Evolutionary conservation across 768 basidiomycete species (phyloP).

Genomic region (Mycena pura): DNA sequence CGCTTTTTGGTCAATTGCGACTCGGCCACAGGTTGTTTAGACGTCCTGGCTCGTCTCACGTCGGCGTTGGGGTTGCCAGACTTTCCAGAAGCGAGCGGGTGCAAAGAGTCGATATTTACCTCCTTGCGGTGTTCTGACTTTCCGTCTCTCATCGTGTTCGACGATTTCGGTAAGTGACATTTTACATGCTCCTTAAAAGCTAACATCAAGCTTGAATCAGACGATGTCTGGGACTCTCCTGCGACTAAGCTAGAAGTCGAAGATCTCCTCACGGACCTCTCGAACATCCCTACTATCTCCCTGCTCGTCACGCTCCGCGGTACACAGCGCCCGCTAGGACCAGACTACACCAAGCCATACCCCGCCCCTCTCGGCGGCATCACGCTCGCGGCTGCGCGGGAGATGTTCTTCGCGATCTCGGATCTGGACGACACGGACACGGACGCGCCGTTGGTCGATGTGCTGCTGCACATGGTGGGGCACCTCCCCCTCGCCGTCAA

Average conservation of each 20-base stretch:
- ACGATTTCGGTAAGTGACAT: constrained; percentile 15
- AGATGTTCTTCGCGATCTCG: constrained; percentile 23
- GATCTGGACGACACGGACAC: constrained; percentile 13
- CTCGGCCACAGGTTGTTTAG: not conserved
- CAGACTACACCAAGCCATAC: constrained; percentile 22
- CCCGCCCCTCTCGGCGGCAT: constrained; percentile 15
- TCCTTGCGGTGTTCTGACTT: not conserved
- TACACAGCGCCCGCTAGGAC: constrained; percentile 25
- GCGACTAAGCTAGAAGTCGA: constrained; percentile 21
- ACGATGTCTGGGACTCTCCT: constrained; percentile 23
- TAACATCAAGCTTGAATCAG: not conserved
- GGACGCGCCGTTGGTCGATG: constrained; percentile 18
- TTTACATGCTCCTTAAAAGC: no score
- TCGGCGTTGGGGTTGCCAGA: constrained; percentile 9
- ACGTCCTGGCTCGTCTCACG: constrained; percentile 9
- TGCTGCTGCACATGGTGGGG: constrained; percentile 21
- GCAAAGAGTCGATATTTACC: constrained; percentile 6
- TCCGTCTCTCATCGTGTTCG: constrained; percentile 22
- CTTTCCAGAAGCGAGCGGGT: not conserved
- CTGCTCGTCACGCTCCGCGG: constrained; percentile 24
- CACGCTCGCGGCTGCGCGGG: constrained; percentile 3
- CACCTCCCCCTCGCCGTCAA: constrained; percentile 19
- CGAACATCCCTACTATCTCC: constrained; percentile 19
- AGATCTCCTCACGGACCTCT: constrained; percentile 23
- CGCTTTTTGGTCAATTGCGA: constrained; percentile 19